Conservation (phyloP, 2,329 filamentous ascomycete species). For the Sphaerulina musiva region DNA sequence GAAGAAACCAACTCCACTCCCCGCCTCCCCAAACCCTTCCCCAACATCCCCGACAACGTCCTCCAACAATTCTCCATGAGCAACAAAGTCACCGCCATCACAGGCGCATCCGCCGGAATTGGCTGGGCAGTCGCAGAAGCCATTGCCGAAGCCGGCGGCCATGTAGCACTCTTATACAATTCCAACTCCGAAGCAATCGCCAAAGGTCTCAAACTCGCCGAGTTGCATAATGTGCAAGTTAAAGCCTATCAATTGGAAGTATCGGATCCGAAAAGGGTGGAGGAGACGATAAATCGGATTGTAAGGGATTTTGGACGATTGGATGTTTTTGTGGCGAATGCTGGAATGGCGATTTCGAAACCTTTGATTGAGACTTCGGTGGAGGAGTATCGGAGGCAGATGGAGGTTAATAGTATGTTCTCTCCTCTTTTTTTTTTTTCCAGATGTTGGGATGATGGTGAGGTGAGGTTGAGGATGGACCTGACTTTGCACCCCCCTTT, state of each 20-base stretch:
- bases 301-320: conserved; percentile 7
- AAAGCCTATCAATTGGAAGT: conserved; percentile 2
- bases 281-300: conserved; percentile 1
- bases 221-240: not conserved
- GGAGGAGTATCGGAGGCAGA: conserved; percentile 14
- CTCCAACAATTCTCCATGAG: conserved; percentile 63
- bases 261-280: not conserved
- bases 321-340: conserved; percentile 15
- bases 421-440: not conserved
- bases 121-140: conserved; percentile 87
- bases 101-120: conserved; percentile 78
- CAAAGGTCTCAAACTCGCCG: conserved; percentile 2
- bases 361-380: conserved; percentile 7
- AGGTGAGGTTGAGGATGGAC: too few relatives aligned
- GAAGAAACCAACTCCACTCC: conserved; percentile 20
- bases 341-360: conserved; percentile 18
- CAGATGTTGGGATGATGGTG: too few relatives aligned
- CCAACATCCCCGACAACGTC: conserved; percentile 28
- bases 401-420: conserved; percentile 13
- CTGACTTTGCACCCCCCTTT: too few relatives aligned
- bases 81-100: conserved; percentile 73
- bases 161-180: conserved; percentile 83
- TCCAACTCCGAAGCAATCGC: conserved; percentile 53
- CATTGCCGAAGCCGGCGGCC: conserved; percentile 76
- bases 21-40: conserved; percentile 25